Conservation (phyloP, 345 rosid genomes). For the Mercurialis annua region DNA sequence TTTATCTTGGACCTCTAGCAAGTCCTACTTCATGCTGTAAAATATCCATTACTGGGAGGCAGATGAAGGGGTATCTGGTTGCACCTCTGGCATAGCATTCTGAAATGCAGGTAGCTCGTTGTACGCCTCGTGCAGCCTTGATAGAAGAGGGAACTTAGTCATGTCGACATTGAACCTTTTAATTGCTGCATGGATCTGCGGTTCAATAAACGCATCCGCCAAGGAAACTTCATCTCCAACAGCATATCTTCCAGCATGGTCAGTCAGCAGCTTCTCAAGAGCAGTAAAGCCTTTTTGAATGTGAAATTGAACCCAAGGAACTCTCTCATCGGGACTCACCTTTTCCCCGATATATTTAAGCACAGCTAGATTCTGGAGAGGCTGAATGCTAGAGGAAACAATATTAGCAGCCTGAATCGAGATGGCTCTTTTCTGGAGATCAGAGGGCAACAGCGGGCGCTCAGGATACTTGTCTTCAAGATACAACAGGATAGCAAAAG, state of each 20-base stretch:
- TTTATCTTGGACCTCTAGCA: too few relatives aligned
- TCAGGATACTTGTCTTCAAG: conserved; percentile 84
- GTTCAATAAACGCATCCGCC: conserved; percentile 84
- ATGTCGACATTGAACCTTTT: conserved; percentile 58
- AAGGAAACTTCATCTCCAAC: conserved; percentile 66
- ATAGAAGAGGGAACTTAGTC: conserved; percentile 56
- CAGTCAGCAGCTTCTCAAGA: conserved; percentile 62
- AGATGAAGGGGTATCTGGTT: conserved; percentile 39
- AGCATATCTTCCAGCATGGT: conserved; percentile 64
- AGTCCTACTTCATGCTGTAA: too few relatives aligned
- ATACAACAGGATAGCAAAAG: conserved; percentile 78
- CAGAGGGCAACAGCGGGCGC: conserved; percentile 57
- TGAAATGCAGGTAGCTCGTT: conserved; percentile 43
- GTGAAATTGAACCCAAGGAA: conserved; percentile 48
- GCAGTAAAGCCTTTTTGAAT: conserved; percentile 72
- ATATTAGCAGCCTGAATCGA: conserved; percentile 70
- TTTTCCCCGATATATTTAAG: conserved; percentile 54
- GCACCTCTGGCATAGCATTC: conserved; percentile 39
- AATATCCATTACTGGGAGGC: too few relatives aligned
- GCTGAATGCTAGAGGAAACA: conserved; percentile 78
- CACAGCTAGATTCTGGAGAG: conserved; percentile 62
- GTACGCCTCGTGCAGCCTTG: conserved; percentile 57
- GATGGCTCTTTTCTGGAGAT: conserved; percentile 55
- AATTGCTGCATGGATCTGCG: conserved; percentile 53
- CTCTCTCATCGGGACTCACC: conserved; percentile 42